Evolutionary conservation across 345 rosid species (phyloP), one percentile per base, ranked within the genome.

Genomic region (Balakata baccata): DNA sequence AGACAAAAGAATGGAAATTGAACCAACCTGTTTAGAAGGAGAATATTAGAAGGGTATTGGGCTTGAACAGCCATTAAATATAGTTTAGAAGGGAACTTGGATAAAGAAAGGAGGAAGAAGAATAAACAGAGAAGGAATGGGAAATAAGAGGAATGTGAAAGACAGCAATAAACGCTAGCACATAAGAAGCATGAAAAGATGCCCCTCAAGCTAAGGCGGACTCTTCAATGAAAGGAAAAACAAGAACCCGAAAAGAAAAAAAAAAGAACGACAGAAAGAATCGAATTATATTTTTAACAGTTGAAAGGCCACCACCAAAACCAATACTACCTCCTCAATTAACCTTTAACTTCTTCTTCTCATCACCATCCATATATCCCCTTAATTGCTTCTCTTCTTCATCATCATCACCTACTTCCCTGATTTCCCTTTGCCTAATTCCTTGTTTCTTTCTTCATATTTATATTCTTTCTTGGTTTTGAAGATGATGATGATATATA

Each of bases 31-130:
- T 90, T 87, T 69, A 92, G 83, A 72, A 92, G 86, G 69, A 92
- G 90, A 75, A 86, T 68, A 74, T 91, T 92, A 2, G 94, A 89
- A 69, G 92, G 96, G 80, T 92, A 91, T 74, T 87, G 96, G 86
- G 96, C 90, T 82, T 92, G 96, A 75, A 92, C 89, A 56, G 97
- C 97, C 97, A 92, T 92, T 82, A 63, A 25, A 53, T 34, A 59
- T 25, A 25, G 51, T 3, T 23, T 39, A 62, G 23, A 63, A 7
- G 18, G n/a, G 34, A 29, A 29, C 34, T 29, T 29, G n/a, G 11
- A 25, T 11, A 29, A 60, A 66, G 58, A 23, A 5, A 46, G 22
- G 38, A 14, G 51, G 60, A 22, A 43, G 68, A 63, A 29, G 46
- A 43, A 46, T n/a, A 47, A 59, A 17, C 20, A 47, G 20, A 70